phyloP scores from a whole-genome alignment of 306 rosid species.

The Castanea mollissima region DNA sequence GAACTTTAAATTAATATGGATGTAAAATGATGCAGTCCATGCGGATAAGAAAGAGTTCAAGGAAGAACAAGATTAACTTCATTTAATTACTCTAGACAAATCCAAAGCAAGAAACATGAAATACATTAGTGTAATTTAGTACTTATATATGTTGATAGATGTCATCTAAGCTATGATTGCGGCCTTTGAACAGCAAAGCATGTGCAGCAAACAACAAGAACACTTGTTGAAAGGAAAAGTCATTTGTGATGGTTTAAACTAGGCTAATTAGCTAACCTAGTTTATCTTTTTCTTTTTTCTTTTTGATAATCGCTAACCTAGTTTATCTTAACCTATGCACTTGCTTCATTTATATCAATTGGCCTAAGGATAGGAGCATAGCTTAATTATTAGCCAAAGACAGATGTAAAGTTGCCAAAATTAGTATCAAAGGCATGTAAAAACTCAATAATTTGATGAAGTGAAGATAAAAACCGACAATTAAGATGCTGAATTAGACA shows the following conservation, averaged over 20 bases:
- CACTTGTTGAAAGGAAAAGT: background rate
- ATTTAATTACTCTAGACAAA: slow-evolving; percentile 3
- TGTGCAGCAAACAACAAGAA: slow-evolving; percentile 25
- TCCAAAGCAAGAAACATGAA: slow-evolving; percentile 17
- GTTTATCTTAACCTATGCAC: background rate
- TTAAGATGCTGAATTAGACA: too few species aligned
- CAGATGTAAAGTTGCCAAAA: background rate
- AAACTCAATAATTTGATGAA: too few species aligned
- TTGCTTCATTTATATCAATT: background rate
- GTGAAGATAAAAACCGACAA: too few species aligned
- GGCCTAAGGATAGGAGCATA: background rate
- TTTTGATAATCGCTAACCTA: background rate
- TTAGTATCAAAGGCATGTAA: too few species aligned
- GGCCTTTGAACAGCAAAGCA: slow-evolving; percentile 25
- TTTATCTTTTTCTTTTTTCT: background rate
- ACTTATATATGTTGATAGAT: background rate
- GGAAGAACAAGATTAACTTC: too few species aligned
- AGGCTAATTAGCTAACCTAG: background rate
- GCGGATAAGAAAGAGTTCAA: too few species aligned
- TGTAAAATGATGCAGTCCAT: too few species aligned
- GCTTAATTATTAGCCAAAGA: slow-evolving; percentile 4
- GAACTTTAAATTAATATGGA: too few species aligned
- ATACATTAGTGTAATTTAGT: background rate
- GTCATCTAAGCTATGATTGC: background rate
- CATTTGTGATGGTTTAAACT: background rate